Percentiles rank a stretch among this genome's conserved stretches.
Evolutionary conservation across 2,329 filamentous ascomycete genomes (phyloP).

Genomic region (Alternaria tenuissima): DNA sequence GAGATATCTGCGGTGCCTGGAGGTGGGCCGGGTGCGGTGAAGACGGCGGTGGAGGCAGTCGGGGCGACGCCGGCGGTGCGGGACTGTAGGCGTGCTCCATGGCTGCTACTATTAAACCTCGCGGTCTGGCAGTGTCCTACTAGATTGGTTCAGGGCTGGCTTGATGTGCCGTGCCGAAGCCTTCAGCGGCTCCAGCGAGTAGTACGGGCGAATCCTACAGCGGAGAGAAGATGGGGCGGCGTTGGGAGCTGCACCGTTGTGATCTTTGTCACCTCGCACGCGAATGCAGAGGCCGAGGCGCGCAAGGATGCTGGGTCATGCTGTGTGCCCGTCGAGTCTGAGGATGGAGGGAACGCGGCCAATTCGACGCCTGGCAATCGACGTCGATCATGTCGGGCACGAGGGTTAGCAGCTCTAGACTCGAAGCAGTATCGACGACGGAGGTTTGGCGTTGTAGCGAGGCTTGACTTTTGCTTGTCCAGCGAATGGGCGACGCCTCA

Average conservation of each 20-base stretch:
- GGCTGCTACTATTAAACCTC: conserved; percentile 19
- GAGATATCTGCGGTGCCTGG: conserved; percentile 38
- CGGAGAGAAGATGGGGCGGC: conserved; percentile 20
- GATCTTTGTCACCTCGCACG: conserved; percentile 29
- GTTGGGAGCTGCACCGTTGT: conserved; percentile 16
- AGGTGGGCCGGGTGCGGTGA: conserved; percentile 22
- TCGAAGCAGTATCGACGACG: conserved; percentile 10
- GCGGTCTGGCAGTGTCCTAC: conserved; percentile 1
- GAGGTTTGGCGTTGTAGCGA: conserved; percentile 27
- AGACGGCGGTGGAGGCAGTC: conserved; percentile 30
- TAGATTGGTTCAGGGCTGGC: conserved; percentile 23
- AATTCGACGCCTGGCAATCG: conserved; percentile 29
- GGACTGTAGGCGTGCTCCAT: conserved; percentile 20
- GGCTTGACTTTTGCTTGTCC: conserved; percentile 23
- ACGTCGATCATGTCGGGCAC: conserved; percentile 26
- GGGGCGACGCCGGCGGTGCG: conserved; percentile 29
- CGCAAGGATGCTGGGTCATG: conserved; percentile 19
- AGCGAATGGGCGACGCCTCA: conserved; percentile 29
- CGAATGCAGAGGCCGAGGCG: conserved; percentile 12
- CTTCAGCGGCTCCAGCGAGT: conserved; percentile 45
- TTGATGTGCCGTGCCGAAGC: conserved; percentile 33
- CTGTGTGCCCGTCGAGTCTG: conserved; percentile 16
- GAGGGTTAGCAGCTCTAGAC: conserved; percentile 11
- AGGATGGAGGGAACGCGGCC: conserved; percentile 22
- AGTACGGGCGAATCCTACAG: conserved; percentile 30